Base-by-base conservation (phyloP, 345 rosid species). In the Turnera subulata region DNA sequence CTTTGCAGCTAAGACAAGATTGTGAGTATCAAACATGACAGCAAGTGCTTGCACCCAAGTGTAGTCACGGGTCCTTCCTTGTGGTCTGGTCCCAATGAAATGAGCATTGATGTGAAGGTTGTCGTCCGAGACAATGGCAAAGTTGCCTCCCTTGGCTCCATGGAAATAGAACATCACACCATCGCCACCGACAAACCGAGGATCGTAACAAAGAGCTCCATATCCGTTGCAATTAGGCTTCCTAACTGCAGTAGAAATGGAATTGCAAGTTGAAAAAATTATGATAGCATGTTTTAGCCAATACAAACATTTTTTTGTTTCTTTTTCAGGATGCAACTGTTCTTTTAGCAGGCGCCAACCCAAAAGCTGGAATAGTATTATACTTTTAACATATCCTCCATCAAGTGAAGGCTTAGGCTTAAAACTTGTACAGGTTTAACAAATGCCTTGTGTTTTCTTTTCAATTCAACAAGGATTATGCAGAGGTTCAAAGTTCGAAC, bases 151-250 rank as follows among this genome's bases (percentile, higher is more conserved):
- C 45, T 11, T 40, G 13, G 45, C 13, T 40, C n/a, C 91, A 6
- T 85, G 93, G 82, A 89, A 85, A 62, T 85, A 85, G 77, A 89
- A 85, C 88, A 84, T 80, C 24, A 72, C 82, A 20, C 96, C 93
- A 46, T 85, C 93, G n/a, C 93, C 88, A 16, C 93, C 93, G 0
- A 82, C 80, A 21, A 88, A 82, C 18, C 91, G 79, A 13, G 96
- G 91, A 48, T 83, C 96, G n/a, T 85, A 86, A 64, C 94, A 10
- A 12, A 15, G n/a, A 40, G 45, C 2, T 40, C 13, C 45, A 10
- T 11, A 10, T 15, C 84, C 84, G 14, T 76, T 54, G 42, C 89
- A 83, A 52, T 69, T 62, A 0, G 45, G 45, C 13, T 40, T 10
- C 45, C n/a, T 10, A 40, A 2, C 45, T 40, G 45, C 13, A 40